These are phyloP conservation scores for Penicillium cataractarum DNA, from an alignment of 495 filamentous ascomycete genomes.

Conservation along the genomic window DNA sequence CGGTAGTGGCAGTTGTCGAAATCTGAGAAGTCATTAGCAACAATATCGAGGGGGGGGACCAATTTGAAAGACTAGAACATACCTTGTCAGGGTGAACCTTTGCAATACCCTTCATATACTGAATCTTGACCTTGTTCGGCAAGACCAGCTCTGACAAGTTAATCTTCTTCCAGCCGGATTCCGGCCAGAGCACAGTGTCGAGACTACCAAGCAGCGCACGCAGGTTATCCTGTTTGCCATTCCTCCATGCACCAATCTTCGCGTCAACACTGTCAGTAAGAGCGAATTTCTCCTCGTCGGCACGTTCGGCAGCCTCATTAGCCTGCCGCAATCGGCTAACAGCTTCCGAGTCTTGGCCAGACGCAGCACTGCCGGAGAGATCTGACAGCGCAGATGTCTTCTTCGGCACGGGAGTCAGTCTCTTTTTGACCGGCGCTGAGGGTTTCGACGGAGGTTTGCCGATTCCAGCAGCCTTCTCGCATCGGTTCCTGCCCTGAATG, in stretches of 20 bases:
- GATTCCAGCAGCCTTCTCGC: conserved; percentile 76
- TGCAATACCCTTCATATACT: conserved; percentile 98
- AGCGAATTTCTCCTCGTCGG: conserved; percentile 90
- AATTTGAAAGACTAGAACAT: conserved; percentile 38
- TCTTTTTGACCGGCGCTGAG: conserved; percentile 39
- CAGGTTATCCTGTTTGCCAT: conserved; percentile 89
- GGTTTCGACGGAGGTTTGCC: conserved; percentile 52
- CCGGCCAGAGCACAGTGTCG: conserved; percentile 88
- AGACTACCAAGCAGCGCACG: conserved; percentile 86
- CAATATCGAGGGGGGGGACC: no score
- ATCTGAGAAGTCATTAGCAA: conserved; percentile 57
- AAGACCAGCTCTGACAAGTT: conserved; percentile 89
- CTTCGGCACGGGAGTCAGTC: conserved; percentile 40
- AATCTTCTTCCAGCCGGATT: conserved; percentile 94
- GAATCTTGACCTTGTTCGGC: conserved; percentile 90
- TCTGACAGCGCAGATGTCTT: conserved; percentile 54
- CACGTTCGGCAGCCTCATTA: conserved; percentile 78
- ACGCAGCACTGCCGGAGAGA: conserved; percentile 34
- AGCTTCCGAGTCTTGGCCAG: conserved; percentile 53
- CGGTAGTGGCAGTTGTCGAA: conserved; percentile 83
- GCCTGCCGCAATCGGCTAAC: conserved; percentile 79
- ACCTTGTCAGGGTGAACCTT: conserved; percentile 99
- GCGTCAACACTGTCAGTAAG: conserved; percentile 83
- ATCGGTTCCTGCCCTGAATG: conserved; percentile 84
- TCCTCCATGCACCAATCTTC: conserved; percentile 75